Evolutionary conservation across 108 stramenopile genomes (phyloP), one percentile per base, ranked within the genome.

Genomic region (Craspedostauros australis): DNA sequence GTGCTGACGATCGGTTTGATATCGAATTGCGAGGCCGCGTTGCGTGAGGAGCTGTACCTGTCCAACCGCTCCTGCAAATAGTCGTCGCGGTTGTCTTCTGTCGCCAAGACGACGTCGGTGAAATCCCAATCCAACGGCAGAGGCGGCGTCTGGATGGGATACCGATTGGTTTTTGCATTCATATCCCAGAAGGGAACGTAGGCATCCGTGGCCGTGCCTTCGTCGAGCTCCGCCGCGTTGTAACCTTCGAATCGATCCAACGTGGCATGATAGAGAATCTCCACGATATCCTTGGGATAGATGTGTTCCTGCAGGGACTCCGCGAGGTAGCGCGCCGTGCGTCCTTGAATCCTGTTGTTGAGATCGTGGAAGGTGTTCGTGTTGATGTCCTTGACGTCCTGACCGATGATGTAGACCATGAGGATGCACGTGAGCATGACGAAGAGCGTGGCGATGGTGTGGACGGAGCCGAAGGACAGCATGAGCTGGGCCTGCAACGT

Each of bases 221-320:
- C n/a, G n/a, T n/a, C n/a, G n/a, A n/a, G n/a, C n/a, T n/a, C n/a
- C n/a, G n/a, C n/a, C n/a, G n/a, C n/a, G 7, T 72, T 72, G 39
- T 80, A 76, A 1, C 79, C 75, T 5, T 29, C 46, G 48, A 80
- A 75, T n/a, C 79, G 65, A 69, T 80, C 79, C 32, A 37, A 26
- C 8, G 59, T 59, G 8, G 55, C 46, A 41, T 80, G 75, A 5
- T 28, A 19, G 44, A 80, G 34, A 9, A 71, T 26, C 15, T 46
- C 39, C 12, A 64, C 45, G 16, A 27, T 39, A 37, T 64, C 53
- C 7, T 39, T 22, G 20, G 54, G 21, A n/a, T 54, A 2, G 11
- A 54, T 24, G 20, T 25, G 46, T 27, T 54, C 39, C n/a, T 20
- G 21, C 19, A 64, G 30, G 46, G 34, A 46, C 45, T 76, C 71